Percentiles rank a stretch among this genome's conserved stretches.
Evolutionary conservation across 306 rosid genomes (phyloP).

Genomic region (Carpinus fangiana): DNA sequence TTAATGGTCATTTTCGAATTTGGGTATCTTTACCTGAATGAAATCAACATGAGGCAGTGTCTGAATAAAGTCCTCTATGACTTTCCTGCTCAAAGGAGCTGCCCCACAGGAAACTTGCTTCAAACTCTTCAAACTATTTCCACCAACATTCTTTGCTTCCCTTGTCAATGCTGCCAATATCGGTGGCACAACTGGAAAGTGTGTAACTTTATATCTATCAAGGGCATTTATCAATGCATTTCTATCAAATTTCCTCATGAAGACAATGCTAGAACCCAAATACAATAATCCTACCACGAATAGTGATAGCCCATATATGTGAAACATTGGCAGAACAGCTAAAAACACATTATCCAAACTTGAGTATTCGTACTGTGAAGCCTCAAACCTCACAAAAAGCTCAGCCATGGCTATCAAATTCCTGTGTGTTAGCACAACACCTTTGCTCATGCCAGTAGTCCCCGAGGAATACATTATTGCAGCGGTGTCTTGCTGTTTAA

Average conservation of each 20-base stretch:
- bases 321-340: slow-evolving; percentile 82
- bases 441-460: slow-evolving; percentile 83
- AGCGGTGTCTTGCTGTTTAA: slow-evolving; percentile 73
- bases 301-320: slow-evolving; percentile 64
- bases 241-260: slow-evolving; percentile 61
- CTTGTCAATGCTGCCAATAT: slow-evolving; percentile 54
- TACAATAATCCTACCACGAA: slow-evolving; percentile 63
- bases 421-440: slow-evolving; percentile 64
- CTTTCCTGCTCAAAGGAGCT: slow-evolving; percentile 50
- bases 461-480: slow-evolving; percentile 83
- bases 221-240: slow-evolving; percentile 51
- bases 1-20: background rate
- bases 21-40: slow-evolving; percentile 57
- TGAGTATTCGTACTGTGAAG: slow-evolving; percentile 62
- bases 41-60: slow-evolving; percentile 66
- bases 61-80: slow-evolving; percentile 48
- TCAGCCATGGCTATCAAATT: slow-evolving; percentile 64
- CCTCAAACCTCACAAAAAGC: slow-evolving; percentile 72
- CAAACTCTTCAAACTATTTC: slow-evolving; percentile 55
- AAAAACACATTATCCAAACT: slow-evolving; percentile 55
- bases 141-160: slow-evolving; percentile 30
- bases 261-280: slow-evolving; percentile 68
- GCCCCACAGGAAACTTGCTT: slow-evolving; percentile 78
- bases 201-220: slow-evolving; percentile 63
- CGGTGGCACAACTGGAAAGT: slow-evolving; percentile 76